Evolutionary conservation across 169 alveolate species (phyloP).

Genomic region (Plasmodium reichenowi): DNA sequence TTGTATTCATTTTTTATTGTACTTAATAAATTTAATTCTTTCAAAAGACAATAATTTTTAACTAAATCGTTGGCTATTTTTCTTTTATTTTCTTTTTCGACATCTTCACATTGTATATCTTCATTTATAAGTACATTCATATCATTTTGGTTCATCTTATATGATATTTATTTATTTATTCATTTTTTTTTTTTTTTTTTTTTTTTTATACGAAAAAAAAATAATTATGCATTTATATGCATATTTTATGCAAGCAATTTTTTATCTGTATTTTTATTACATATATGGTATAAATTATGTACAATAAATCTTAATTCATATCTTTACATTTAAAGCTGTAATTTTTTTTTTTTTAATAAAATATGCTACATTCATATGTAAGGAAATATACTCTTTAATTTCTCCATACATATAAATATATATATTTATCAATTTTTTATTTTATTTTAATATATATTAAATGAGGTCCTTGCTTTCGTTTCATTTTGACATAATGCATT

Average conservation of each 20-base stretch:
- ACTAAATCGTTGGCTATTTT: constrained; percentile 57
- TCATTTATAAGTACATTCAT: constrained; percentile 28
- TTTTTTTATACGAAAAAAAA: neutral
- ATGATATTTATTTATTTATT: neutral
- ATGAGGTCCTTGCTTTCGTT: too few species aligned
- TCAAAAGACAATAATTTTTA: constrained; percentile 68
- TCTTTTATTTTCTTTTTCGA: constrained; percentile 39
- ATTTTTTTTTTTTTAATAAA: too few species aligned
- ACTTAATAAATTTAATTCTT: constrained; percentile 62
- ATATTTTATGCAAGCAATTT: neutral
- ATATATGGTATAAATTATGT: too few species aligned
- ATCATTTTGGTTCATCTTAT: constrained; percentile 31
- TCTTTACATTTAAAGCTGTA: too few species aligned
- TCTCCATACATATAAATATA: too few species aligned
- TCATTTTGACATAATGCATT: too few species aligned
- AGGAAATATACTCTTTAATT: too few species aligned
- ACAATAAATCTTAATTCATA: too few species aligned
- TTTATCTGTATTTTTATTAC: too few species aligned
- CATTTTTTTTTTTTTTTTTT: neutral
- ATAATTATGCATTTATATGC: constrained; percentile 9
- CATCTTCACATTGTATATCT: constrained; percentile 39
- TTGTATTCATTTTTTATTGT: constrained; percentile 41
- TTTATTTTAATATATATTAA: too few species aligned
- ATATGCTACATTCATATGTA: too few species aligned
- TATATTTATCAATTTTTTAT: too few species aligned